Conservation (phyloP, 371 early-diverging fungal species). For the Chytridiales sp. region DNA sequence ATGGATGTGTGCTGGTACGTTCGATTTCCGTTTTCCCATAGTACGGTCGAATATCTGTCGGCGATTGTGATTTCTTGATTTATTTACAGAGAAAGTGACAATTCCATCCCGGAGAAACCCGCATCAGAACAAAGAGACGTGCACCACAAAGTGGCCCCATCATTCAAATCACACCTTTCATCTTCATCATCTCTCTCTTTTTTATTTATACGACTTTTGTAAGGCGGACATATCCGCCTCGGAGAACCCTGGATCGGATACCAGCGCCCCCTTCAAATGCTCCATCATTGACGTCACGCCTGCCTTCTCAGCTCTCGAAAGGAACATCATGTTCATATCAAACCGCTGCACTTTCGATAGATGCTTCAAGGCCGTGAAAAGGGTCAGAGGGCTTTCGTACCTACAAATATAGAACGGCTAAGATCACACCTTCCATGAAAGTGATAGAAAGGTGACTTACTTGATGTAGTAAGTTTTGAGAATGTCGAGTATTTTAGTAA, state of each 20-base stretch:
- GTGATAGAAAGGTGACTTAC: slow-evolving; percentile 25
- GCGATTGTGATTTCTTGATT: no score
- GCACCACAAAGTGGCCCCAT: no score
- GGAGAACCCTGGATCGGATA: background rate
- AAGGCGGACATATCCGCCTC: no score
- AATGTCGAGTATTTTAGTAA: slow-evolving; percentile 61
- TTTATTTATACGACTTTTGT: background rate
- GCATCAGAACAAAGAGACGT: no score
- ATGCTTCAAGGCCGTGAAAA: slow-evolving; percentile 46
- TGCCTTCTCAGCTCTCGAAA: slow-evolving; percentile 54
- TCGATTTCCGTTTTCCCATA: no score
- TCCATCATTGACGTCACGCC: slow-evolving; percentile 39
- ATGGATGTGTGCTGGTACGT: no score
- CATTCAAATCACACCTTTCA: no score
- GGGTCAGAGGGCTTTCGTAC: slow-evolving; percentile 41
- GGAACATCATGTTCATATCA: slow-evolving; percentile 68
- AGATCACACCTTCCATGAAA: background rate
- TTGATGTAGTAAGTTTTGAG: slow-evolving; percentile 46
- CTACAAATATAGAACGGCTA: slow-evolving; percentile 14
- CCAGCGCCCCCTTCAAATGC: background rate
- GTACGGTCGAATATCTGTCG: no score
- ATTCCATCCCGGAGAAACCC: no score
- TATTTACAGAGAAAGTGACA: no score
- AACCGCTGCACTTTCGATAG: slow-evolving; percentile 62
- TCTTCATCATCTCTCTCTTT: background rate